These are phyloP conservation scores for Aureobasidium sp. DNA, from an alignment of 2,329 filamentous ascomycete genomes.

Conservation along the genomic window DNA sequence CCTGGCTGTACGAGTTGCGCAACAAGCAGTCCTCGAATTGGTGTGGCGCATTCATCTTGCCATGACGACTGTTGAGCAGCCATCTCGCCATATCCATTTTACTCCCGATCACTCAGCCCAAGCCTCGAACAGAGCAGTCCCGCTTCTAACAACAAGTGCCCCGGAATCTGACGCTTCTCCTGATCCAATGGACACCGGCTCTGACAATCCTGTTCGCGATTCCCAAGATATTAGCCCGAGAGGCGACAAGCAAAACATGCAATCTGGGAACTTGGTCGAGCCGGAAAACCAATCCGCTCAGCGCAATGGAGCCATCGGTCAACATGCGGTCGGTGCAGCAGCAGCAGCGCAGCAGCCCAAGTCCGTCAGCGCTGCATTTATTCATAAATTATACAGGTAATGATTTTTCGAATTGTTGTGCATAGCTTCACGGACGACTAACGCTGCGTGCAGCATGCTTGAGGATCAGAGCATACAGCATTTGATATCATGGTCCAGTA, in stretches of 20 bases:
- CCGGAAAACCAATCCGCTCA: constrained; percentile 25
- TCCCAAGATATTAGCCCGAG: constrained; percentile 43
- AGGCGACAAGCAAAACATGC: constrained; percentile 38
- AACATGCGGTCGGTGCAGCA: constrained; percentile 49
- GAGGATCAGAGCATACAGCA: constrained; percentile 91
- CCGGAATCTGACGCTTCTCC: constrained; percentile 38
- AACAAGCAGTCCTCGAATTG: background rate
- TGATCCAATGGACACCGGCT: constrained; percentile 51
- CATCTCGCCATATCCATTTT: constrained; percentile 12
- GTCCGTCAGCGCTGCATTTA: constrained; percentile 96
- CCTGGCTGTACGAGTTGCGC: background rate
- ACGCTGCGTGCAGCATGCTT: constrained; percentile 67
- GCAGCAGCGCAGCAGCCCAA: constrained; percentile 87
- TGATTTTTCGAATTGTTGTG: constrained; percentile 25
- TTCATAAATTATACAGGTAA: constrained; percentile 98
- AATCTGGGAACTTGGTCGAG: constrained; percentile 28
- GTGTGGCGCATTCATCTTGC: constrained; percentile 9
- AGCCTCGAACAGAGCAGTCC: constrained; percentile 29
- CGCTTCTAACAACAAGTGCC: constrained; percentile 44
- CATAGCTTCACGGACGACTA: constrained; percentile 22
- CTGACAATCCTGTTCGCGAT: constrained; percentile 31
- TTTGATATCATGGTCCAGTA: constrained; percentile 90
- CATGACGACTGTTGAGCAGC: constrained; percentile 17
- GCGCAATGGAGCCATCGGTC: constrained; percentile 35
- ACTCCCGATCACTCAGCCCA: background rate